A percentile compares a stretch with the other conserved stretches of the same genome.
Conservation (phyloP, 371 early-diverging fungal genomes). For the Circinella umbellata region DNA sequence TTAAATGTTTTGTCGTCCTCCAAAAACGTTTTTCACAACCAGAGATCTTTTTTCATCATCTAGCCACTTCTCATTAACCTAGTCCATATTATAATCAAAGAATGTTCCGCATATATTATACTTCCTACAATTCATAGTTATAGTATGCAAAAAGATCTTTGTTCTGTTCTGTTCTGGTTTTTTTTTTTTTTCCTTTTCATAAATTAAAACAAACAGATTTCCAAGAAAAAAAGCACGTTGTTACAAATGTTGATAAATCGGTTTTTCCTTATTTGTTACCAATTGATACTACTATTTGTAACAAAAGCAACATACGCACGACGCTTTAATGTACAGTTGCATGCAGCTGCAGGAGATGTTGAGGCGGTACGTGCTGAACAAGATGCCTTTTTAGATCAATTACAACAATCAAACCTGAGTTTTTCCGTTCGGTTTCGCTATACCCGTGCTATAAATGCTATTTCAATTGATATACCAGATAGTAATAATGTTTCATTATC, state of each 20-base stretch:
- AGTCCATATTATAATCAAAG: too few relatives aligned
- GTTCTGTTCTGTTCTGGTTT: too few relatives aligned
- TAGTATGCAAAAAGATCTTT: too few relatives aligned
- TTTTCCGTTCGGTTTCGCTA: conserved; percentile 23
- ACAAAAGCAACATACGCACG: background rate
- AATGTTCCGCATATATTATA: too few relatives aligned
- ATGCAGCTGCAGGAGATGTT: conserved; percentile 8
- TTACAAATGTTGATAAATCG: background rate
- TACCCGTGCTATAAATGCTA: conserved; percentile 20
- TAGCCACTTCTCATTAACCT: too few relatives aligned
- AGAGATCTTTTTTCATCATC: too few relatives aligned
- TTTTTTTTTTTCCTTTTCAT: background rate
- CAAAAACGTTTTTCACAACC: too few relatives aligned
- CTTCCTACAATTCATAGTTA: too few relatives aligned
- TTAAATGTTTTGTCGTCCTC: too few relatives aligned
- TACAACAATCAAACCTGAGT: conserved; percentile 12
- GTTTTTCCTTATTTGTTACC: conserved; percentile 1
- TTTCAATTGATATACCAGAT: conserved; percentile 19
- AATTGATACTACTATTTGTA: background rate
- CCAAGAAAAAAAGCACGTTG: background rate
- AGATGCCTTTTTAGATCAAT: conserved; percentile 21
- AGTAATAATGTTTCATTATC: background rate
- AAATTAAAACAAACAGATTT: background rate
- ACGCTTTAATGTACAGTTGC: conserved; percentile 24
- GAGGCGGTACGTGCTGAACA: conserved; percentile 5